phyloP scores from a whole-genome alignment of 2,329 filamentous ascomycete species.

The Orbilia brochopaga region DNA sequence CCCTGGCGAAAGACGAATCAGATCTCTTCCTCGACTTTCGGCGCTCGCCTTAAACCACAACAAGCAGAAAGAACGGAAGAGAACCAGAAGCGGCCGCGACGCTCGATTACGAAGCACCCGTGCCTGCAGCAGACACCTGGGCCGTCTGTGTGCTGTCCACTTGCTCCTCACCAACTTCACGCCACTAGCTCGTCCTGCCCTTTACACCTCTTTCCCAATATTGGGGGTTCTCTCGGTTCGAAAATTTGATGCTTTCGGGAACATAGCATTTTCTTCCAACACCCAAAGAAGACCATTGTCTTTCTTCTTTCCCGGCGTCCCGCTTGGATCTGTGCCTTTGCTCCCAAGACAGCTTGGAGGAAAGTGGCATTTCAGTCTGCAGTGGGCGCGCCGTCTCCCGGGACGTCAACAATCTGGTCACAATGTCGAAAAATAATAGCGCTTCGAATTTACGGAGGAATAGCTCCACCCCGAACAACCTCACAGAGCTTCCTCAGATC shows the following conservation, averaged over 20 bases:
- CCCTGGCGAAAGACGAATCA: slow-evolving; percentile 48
- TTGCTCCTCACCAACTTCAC: slow-evolving; percentile 26
- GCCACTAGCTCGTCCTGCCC: slow-evolving; percentile 15
- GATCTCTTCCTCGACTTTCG: slow-evolving; percentile 21
- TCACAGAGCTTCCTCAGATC: slow-evolving; percentile 28
- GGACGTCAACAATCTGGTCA: slow-evolving; percentile 38
- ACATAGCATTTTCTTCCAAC: slow-evolving; percentile 39
- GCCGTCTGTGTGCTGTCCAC: slow-evolving; percentile 29
- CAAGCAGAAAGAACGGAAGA: slow-evolving; percentile 15
- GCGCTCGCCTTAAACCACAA: slow-evolving; percentile 20
- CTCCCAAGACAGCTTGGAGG: slow-evolving; percentile 35
- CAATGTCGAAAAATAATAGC: slow-evolving; percentile 47
- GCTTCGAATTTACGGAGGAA: slow-evolving; percentile 40
- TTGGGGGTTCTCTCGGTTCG: slow-evolving; percentile 34
- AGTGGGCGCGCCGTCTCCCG: slow-evolving; percentile 35
- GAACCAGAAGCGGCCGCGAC: slow-evolving; percentile 9
- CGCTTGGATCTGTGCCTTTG: slow-evolving; percentile 43
- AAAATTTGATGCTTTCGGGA: slow-evolving; percentile 48
- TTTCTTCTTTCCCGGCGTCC: slow-evolving; percentile 42
- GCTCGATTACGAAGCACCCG: slow-evolving; percentile 23
- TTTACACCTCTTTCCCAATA: slow-evolving; percentile 22
- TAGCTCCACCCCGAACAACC: slow-evolving; percentile 44
- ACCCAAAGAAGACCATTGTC: slow-evolving; percentile 48
- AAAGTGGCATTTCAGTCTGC: slow-evolving; percentile 32
- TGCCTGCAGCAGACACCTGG: slow-evolving; percentile 24